phyloP scores from a whole-genome alignment of 371 early-diverging fungal species.

The Parasitella parasitica region DNA sequence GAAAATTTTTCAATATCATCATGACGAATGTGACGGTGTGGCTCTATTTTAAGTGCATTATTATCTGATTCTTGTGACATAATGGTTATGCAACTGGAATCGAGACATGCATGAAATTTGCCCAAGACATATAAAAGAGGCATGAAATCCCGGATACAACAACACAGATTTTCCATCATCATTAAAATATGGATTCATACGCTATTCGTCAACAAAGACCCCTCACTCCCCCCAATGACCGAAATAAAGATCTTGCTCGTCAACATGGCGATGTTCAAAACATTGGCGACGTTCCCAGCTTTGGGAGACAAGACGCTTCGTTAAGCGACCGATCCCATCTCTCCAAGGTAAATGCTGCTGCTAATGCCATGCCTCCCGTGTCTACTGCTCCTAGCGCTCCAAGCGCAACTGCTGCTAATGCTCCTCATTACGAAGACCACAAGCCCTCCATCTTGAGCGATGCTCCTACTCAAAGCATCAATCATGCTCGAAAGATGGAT shows the following conservation, averaged over 20 bases:
- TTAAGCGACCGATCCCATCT: neutral
- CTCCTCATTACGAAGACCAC: neutral
- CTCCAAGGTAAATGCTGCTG: neutral
- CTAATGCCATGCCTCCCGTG: neutral
- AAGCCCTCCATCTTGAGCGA: neutral
- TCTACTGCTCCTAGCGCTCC: slow-evolving; percentile 1
- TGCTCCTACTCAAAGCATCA: neutral
- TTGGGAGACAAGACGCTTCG: slow-evolving; percentile 2
- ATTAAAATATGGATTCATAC: neutral
- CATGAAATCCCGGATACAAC: neutral
- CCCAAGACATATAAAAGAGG: neutral
- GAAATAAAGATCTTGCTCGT: neutral
- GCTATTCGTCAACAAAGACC: slow-evolving; percentile 8
- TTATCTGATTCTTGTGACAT: neutral
- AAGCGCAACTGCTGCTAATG: neutral
- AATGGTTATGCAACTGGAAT: neutral
- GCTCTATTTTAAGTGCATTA: neutral
- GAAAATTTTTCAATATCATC: slow-evolving; percentile 6
- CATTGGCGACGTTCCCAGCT: neutral
- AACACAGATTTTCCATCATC: too few relatives aligned
- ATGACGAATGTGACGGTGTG: slow-evolving; percentile 11
- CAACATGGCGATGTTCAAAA: neutral
- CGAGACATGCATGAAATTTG: neutral
- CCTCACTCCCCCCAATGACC: slow-evolving; percentile 21
- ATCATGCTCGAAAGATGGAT: neutral